Conservation (phyloP, 2,329 filamentous ascomycete genomes). For the Cyclaneusma minus region DNA sequence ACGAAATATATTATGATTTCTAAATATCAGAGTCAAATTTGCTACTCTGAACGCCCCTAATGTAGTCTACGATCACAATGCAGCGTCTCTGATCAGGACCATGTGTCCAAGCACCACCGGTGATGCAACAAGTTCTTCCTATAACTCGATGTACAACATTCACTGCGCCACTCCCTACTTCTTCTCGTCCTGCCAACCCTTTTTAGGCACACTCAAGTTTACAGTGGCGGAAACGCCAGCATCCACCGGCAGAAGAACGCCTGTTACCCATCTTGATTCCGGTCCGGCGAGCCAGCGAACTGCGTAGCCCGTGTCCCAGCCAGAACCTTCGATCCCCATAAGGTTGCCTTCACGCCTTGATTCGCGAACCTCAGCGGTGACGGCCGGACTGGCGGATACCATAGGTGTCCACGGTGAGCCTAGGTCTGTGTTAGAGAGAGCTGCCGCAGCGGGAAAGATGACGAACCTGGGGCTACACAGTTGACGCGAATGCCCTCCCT, state of each 20-base stretch:
- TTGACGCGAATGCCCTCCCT: slow-evolving; percentile 34
- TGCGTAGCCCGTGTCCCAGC: slow-evolving; percentile 34
- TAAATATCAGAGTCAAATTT: too few relatives aligned
- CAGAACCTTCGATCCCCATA: slow-evolving; percentile 37
- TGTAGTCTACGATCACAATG: too few relatives aligned
- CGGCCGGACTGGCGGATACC: slow-evolving; percentile 23
- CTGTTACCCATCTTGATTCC: slow-evolving; percentile 35
- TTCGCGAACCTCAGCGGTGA: slow-evolving; percentile 23
- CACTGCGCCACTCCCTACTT: too few relatives aligned
- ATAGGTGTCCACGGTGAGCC: slow-evolving; percentile 28
- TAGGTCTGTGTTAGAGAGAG: background rate
- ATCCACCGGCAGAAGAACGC: slow-evolving; percentile 29
- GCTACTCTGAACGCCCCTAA: too few relatives aligned
- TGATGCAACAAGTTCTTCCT: too few relatives aligned
- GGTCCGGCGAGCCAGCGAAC: slow-evolving; percentile 34
- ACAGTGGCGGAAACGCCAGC: slow-evolving; percentile 28
- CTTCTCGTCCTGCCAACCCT: too few relatives aligned
- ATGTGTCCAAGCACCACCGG: too few relatives aligned
- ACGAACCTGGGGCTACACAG: slow-evolving; percentile 39
- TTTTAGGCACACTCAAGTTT: too few relatives aligned
- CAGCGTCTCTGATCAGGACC: too few relatives aligned
- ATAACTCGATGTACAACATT: too few relatives aligned
- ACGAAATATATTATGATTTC: too few relatives aligned
- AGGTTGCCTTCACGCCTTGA: slow-evolving; percentile 28
- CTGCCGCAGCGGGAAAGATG: slow-evolving; percentile 4